These are phyloP conservation scores for Alnus glutinosa DNA, from an alignment of 306 rosid genomes.

Conservation along the genomic window DNA sequence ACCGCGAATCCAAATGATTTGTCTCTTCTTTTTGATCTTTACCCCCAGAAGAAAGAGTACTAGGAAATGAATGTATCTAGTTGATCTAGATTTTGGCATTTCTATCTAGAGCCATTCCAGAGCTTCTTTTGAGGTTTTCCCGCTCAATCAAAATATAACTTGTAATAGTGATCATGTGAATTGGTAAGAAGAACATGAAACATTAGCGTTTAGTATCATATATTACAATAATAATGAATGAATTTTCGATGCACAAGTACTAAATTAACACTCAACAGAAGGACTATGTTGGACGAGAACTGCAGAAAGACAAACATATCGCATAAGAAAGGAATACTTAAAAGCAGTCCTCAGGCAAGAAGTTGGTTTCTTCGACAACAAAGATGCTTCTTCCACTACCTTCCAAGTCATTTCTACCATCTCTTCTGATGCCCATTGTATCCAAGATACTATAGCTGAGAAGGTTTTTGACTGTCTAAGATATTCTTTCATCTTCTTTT, in stretches of 20 bases:
- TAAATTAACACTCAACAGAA: constrained; percentile 43
- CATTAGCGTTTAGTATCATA: background rate
- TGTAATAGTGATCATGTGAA: too few relatives aligned
- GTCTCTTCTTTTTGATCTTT: too few relatives aligned
- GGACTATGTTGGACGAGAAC: constrained; percentile 90
- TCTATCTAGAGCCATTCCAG: too few relatives aligned
- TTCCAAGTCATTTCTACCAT: constrained; percentile 75
- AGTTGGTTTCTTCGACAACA: constrained; percentile 81
- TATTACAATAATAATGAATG: background rate
- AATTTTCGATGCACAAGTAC: background rate
- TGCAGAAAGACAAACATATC: constrained; percentile 81
- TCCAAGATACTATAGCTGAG: constrained; percentile 79
- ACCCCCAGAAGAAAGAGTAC: too few relatives aligned
- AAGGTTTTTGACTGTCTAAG: constrained; percentile 50
- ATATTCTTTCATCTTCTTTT: background rate
- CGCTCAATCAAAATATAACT: too few relatives aligned
- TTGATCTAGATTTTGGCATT: too few relatives aligned
- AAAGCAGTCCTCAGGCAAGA: constrained; percentile 91
- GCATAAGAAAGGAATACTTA: constrained; percentile 74
- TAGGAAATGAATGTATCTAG: too few relatives aligned
- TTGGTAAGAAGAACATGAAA: too few relatives aligned
- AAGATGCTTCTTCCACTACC: constrained; percentile 66
- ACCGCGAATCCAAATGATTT: too few relatives aligned
- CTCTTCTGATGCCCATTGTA: constrained; percentile 69
- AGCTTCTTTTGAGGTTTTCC: too few relatives aligned